Conservation (phyloP, 2,329 filamentous ascomycete genomes). For the Neopestalotiopsis sp. region DNA sequence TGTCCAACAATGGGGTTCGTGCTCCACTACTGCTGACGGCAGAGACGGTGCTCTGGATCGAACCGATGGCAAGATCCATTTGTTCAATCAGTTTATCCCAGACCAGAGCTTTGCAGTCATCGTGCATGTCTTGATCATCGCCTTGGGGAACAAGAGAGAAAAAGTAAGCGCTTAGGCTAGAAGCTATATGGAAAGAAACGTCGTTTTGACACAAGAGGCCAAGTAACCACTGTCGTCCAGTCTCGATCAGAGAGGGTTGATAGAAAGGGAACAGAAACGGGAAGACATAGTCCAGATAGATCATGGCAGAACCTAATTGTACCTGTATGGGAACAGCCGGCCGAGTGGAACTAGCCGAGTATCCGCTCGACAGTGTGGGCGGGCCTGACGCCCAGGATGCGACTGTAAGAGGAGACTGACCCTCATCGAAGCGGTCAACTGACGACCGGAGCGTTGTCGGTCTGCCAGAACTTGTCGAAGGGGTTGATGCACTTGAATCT, state of each 20-base stretch:
- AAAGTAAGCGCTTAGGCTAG: conserved; percentile 5
- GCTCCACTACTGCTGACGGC: background rate
- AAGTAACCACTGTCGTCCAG: conserved; percentile 8
- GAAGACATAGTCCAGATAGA: conserved; percentile 9
- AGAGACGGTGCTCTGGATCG: conserved; percentile 2
- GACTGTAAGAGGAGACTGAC: background rate
- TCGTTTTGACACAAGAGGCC: conserved; percentile 4
- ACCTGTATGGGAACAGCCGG: background rate
- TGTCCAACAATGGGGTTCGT: background rate
- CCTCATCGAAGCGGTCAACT: background rate
- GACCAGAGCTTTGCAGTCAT: conserved; percentile 6
- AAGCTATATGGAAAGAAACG: conserved; percentile 1
- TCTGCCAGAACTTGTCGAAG: background rate
- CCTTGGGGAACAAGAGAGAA: background rate
- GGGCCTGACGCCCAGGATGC: background rate
- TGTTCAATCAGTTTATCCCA: background rate
- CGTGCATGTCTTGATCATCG: conserved; percentile 1
- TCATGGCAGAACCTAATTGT: conserved; percentile 1
- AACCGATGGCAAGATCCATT: conserved; percentile 3
- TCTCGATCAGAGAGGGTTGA: background rate
- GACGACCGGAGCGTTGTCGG: background rate
- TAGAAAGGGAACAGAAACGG: conserved; percentile 8
- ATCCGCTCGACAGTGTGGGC: background rate
- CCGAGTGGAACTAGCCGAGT: background rate
- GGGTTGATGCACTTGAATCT: background rate